Evolutionary conservation across 371 early-diverging fungal genomes (phyloP), one percentile per base, ranked within the genome.

Genomic region (Enterospora canceri): DNA sequence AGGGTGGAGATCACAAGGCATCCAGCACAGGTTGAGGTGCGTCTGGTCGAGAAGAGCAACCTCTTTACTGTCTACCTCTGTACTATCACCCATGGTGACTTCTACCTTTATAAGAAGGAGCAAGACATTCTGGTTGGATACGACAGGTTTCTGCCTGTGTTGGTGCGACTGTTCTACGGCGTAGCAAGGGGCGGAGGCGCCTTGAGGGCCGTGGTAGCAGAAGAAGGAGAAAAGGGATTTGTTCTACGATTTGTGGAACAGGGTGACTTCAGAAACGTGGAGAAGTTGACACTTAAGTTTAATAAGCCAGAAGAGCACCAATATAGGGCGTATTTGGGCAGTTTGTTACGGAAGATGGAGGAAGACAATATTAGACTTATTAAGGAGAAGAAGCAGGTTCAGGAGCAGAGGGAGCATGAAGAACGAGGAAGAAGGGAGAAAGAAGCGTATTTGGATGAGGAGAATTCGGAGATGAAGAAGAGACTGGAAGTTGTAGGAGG

Each of bases 121-220:
- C 81, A 81, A 66, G 76, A 75, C 48, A 77, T 81, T 48, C 61
- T 76, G 21, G 79, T 81, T 29, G 78, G 79, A 55, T 81, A 66
- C 60, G 69, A 70, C 2, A 62, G 34, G 58, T 81, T 81, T 63
- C 54, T 74, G 21, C 51, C 30, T 46, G 73, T 61, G 24, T 32
- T 79, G 24, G 61, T 72, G 2, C 76, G 76, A 46, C 51, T 81
- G 54, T 72, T 81, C 29, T 67, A 76, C 56, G 49, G 35, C n/a
- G 33, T 81, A 57, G 47, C 54, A 0, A 75, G 33, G 34, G n/a
- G n/a, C 40, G n/a, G n/a, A 12, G 54, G 56, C 34, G 65, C 61
- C 30, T 57, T 77, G 8, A 66, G 21, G 31, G 73, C 67, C 19
- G 28, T 58, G 19, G 73, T 78, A 58, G 35, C 31, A 23, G 59